A percentile compares a stretch with the other conserved stretches of the same genome.
Evolutionary conservation across 306 rosid genomes (phyloP).

Genomic region (Styphnolobium japonicum): DNA sequence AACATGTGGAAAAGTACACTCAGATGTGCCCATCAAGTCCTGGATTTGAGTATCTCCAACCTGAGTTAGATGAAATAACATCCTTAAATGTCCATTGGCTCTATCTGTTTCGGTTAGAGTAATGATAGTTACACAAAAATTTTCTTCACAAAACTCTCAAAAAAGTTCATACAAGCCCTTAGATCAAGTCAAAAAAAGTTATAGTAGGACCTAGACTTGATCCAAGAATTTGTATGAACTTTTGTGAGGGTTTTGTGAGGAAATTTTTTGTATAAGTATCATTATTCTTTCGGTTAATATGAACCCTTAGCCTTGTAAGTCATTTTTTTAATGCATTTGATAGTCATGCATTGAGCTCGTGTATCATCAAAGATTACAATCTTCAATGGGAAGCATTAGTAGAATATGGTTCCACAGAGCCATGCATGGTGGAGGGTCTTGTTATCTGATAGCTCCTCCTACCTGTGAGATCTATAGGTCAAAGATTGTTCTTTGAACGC

Average conservation of each 20-base stretch:
- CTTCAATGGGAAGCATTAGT: slow-evolving; percentile 21
- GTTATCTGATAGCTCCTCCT: slow-evolving; percentile 39
- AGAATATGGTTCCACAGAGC: slow-evolving; percentile 21
- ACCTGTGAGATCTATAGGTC: slow-evolving; percentile 67
- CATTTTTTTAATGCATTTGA: not conserved
- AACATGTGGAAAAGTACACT: slow-evolving; percentile 35
- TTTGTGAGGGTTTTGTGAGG: too few species aligned
- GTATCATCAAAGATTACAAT: slow-evolving; percentile 33
- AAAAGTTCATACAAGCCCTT: too few species aligned
- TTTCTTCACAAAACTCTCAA: too few species aligned
- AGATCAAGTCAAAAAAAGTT: too few species aligned
- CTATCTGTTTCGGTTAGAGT: not conserved
- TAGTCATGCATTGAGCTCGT: slow-evolving; percentile 41
- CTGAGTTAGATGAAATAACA: not conserved
- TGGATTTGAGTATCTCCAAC: slow-evolving; percentile 8
- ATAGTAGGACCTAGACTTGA: too few species aligned
- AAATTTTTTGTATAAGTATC: too few species aligned
- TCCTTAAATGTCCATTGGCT: not conserved
- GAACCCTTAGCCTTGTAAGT: not conserved
- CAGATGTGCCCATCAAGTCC: slow-evolving; percentile 23
- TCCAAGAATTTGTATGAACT: too few species aligned
- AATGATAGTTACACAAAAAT: too few species aligned
- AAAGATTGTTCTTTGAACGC: slow-evolving; percentile 56
- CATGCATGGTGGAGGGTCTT: slow-evolving; percentile 48
- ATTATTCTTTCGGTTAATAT: too few species aligned